Evolutionary conservation across 345 rosid species (phyloP).

Genomic region (Psidium friedrichsthalianum): DNA sequence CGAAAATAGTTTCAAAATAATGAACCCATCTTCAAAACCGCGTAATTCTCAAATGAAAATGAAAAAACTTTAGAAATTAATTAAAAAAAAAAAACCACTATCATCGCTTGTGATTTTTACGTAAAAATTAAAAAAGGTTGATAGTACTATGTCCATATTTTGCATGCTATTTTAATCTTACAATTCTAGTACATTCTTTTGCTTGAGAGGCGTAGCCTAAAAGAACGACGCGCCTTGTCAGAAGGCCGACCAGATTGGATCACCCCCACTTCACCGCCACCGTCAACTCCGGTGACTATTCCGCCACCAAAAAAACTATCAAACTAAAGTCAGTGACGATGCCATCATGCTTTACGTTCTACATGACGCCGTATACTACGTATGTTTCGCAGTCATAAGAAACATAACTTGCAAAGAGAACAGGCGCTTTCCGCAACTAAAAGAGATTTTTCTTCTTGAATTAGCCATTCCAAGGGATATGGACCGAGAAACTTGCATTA

Average conservation of each 20-base stretch:
- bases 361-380: not conserved
- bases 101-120: not conserved
- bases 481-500: not conserved
- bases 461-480: accelerated
- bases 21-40: not conserved
- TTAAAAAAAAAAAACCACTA: accelerated
- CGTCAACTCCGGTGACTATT: not conserved
- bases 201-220: not conserved
- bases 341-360: not conserved
- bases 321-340: too few species aligned
- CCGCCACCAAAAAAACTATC: too few species aligned
- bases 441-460: not conserved
- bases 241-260: not conserved
- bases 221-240: not conserved
- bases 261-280: not conserved
- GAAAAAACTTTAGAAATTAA: not conserved
- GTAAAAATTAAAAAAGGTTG: not conserved
- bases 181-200: not conserved
- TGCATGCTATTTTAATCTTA: not conserved
- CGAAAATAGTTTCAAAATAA: not conserved
- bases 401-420: not conserved
- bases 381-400: not conserved
- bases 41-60: not conserved
- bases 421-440: not conserved
- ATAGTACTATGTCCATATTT: accelerated